These are phyloP conservation scores for Fusarium concolor DNA, from an alignment of 2,329 filamentous ascomycete genomes.

Conservation along the genomic window DNA sequence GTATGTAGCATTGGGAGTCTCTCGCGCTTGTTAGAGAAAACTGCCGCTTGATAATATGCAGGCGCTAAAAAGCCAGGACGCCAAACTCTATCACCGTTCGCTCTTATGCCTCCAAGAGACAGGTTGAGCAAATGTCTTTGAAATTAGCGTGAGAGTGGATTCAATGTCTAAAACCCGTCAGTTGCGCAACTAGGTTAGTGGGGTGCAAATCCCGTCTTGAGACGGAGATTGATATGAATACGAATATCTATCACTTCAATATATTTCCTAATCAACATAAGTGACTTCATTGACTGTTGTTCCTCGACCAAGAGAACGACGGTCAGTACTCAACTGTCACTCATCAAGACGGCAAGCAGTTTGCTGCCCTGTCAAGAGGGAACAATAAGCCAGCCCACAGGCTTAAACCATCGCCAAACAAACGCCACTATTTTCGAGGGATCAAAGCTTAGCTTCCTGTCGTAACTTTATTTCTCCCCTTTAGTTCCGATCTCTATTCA, in stretches of 20 bases:
- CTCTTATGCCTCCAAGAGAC: constrained; percentile 11
- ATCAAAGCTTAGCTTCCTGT: constrained; percentile 12
- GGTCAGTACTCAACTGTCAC: not conserved
- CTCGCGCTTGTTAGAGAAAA: constrained; percentile 17
- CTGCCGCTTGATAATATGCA: constrained; percentile 19
- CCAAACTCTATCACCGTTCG: constrained; percentile 15
- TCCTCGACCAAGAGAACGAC: not conserved
- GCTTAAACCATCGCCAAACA: not conserved
- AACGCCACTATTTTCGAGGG: constrained; percentile 6
- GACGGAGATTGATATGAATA: constrained; percentile 20
- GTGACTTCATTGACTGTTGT: not conserved
- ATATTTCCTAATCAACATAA: not conserved
- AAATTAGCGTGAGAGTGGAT: constrained; percentile 15
- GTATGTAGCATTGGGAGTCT: constrained; percentile 1
- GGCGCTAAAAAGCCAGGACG: constrained; percentile 27
- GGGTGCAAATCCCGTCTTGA: constrained; percentile 15
- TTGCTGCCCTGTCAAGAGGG: not conserved
- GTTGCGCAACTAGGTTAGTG: constrained; percentile 16
- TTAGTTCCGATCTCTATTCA: constrained; percentile 16
- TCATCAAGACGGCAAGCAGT: no score
- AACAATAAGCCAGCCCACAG: not conserved
- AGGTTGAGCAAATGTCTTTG: constrained; percentile 4
- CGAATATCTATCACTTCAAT: not conserved
- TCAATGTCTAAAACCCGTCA: constrained; percentile 11
- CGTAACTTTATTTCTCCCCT: constrained; percentile 7